Evolutionary conservation across 352 stramenopile genomes (phyloP).

Genomic region (Phytophthora europaea): DNA sequence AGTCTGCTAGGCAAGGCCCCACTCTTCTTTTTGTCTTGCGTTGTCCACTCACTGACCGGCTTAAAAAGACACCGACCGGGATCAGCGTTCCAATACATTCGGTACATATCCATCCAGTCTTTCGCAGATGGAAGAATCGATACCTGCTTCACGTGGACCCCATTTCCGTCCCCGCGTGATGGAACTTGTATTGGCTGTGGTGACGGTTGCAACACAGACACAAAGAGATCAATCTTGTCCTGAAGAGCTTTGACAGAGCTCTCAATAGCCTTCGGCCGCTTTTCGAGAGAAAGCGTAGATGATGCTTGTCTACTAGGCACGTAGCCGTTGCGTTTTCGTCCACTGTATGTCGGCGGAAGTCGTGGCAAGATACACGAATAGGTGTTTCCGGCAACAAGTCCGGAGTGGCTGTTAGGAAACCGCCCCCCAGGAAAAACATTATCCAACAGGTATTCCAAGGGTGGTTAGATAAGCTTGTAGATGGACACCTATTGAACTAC

Average conservation of each 20-base stretch:
- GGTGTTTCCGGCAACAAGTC: no score
- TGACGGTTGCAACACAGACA: constrained; percentile 1
- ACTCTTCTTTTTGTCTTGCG: constrained; percentile 8
- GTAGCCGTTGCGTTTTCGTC: no score
- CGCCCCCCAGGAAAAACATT: no score
- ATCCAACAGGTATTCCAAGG: neutral
- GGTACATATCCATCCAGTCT: neutral
- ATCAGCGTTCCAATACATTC: constrained; percentile 9
- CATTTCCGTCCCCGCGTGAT: neutral
- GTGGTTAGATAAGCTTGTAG: neutral
- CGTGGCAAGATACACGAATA: no score
- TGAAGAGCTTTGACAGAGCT: neutral
- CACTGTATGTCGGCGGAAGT: no score
- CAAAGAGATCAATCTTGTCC: constrained; percentile 6
- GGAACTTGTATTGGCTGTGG: neutral
- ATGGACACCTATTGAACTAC: neutral
- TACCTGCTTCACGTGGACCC: neutral
- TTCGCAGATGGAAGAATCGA: constrained; percentile 9
- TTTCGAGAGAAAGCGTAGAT: neutral
- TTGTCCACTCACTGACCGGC: constrained; percentile 9
- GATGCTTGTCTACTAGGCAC: no score
- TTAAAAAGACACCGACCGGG: constrained; percentile 15
- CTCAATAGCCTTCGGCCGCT: constrained; percentile 10
- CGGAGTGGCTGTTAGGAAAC: no score
- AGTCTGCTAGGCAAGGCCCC: constrained; percentile 6